These are phyloP conservation scores for Nannochloropsis gaditana DNA, from an alignment of 108 stramenopile genomes.

Conservation along the genomic window DNA sequence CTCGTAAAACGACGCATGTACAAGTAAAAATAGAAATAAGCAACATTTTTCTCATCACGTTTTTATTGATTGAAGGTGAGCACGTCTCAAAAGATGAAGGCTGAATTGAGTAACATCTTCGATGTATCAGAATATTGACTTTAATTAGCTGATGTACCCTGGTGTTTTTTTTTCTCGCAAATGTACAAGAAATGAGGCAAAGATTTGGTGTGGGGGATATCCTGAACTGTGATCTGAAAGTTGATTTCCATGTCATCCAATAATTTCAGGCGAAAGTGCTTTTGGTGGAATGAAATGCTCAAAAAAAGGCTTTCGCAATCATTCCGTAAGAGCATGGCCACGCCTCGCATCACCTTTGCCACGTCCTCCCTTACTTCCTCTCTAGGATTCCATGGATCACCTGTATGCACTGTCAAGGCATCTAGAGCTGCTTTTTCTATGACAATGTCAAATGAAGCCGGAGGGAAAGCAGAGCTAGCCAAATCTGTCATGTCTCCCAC, in stretches of 20 bases:
- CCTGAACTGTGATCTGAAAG: background rate
- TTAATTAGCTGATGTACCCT: too few relatives aligned
- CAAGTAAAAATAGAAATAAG: too few relatives aligned
- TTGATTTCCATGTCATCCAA: background rate
- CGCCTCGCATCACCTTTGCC: constrained; percentile 2
- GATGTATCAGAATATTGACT: too few relatives aligned
- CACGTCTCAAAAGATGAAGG: too few relatives aligned
- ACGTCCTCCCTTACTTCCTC: background rate
- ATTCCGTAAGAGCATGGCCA: background rate
- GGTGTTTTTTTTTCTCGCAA: background rate
- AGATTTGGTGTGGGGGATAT: background rate
- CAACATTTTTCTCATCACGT: too few relatives aligned
- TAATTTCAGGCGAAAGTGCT: constrained; percentile 6
- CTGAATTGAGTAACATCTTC: too few relatives aligned
- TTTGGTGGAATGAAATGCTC: constrained; percentile 7
- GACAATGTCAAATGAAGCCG: background rate
- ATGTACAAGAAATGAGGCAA: constrained; percentile 6
- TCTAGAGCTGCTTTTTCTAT: constrained; percentile 11
- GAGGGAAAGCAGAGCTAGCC: background rate
- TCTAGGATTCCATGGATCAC: constrained; percentile 2
- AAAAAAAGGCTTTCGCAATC: background rate
- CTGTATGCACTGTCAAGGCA: background rate
- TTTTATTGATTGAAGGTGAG: too few relatives aligned
- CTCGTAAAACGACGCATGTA: too few relatives aligned
- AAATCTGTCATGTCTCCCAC: constrained; percentile 17